Conservation (phyloP, 164 flowering plant species). For the Vitis cinerea region DNA sequence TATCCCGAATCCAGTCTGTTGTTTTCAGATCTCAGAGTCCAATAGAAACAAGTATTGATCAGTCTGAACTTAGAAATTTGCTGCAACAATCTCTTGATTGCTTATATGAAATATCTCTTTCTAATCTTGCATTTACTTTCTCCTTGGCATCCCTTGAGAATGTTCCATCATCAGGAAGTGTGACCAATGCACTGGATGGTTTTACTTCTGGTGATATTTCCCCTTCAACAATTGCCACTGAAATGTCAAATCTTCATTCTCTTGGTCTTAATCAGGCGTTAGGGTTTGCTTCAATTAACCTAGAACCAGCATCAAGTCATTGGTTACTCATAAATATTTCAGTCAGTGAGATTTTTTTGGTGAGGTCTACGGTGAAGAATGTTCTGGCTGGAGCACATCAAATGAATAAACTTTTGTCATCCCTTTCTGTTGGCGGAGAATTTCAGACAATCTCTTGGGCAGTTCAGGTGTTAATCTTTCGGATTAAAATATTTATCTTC, state of each 20-base stretch:
- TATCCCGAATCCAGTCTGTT: constrained; percentile 32
- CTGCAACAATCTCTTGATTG: constrained; percentile 36
- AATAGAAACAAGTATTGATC: constrained; percentile 20
- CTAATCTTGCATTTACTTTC: constrained; percentile 38
- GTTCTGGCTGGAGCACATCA: constrained; percentile 37
- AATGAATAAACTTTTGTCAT: constrained; percentile 37
- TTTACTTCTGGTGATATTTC: constrained; percentile 29
- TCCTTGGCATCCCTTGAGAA: constrained; percentile 21
- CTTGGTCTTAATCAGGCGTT: constrained; percentile 18
- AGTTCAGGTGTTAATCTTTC: constrained; percentile 57
- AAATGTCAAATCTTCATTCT: constrained; percentile 25
- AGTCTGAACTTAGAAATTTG: constrained; percentile 26
- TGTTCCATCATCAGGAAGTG: constrained; percentile 22
- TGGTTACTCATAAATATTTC: constrained; percentile 38
- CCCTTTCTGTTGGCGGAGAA: constrained; percentile 51
- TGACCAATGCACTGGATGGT: constrained; percentile 17
- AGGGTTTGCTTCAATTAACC: constrained; percentile 14
- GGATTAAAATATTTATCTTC: background rate
- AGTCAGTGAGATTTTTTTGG: constrained; percentile 44
- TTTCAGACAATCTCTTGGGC: constrained; percentile 45
- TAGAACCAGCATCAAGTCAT: constrained; percentile 17
- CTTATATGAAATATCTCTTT: constrained; percentile 54
- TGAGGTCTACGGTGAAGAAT: constrained; percentile 39
- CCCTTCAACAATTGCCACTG: constrained; percentile 20
- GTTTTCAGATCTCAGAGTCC: constrained; percentile 40